Evolutionary conservation across 768 basidiomycete genomes (phyloP).

Genomic region (Boletus rubropictus): DNA sequence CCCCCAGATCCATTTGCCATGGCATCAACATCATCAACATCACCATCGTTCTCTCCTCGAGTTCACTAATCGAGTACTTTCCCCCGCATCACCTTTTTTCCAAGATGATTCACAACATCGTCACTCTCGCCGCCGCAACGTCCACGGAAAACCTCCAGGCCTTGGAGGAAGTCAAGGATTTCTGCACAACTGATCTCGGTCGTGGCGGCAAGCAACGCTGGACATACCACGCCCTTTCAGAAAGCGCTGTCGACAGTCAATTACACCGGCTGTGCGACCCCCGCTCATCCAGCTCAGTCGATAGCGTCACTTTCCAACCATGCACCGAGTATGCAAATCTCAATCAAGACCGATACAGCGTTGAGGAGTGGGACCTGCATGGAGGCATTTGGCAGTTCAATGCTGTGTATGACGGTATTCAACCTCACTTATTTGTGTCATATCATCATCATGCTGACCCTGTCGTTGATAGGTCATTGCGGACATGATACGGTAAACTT

Average conservation of each 20-base stretch:
- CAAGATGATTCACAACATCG: slow-evolving; percentile 30
- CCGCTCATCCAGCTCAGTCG: slow-evolving; percentile 28
- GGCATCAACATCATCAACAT: slow-evolving; percentile 5
- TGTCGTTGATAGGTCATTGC: slow-evolving; percentile 37
- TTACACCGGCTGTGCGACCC: slow-evolving; percentile 36
- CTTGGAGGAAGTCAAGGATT: slow-evolving; percentile 49
- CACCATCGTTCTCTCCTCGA: slow-evolving; percentile 13
- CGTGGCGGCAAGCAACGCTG: slow-evolving; percentile 45
- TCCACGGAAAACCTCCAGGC: slow-evolving; percentile 45
- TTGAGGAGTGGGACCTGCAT: slow-evolving; percentile 38
- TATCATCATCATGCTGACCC: slow-evolving; percentile 17
- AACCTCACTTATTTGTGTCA: slow-evolving; percentile 15
- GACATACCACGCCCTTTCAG: slow-evolving; percentile 46
- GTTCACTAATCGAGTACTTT: background rate
- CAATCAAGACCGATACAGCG: slow-evolving; percentile 39
- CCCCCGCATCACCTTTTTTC: background rate
- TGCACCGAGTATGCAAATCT: slow-evolving; percentile 31
- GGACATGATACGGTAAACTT: slow-evolving; percentile 45
- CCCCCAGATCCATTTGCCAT: slow-evolving; percentile 9
- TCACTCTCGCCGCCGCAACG: slow-evolving; percentile 41
- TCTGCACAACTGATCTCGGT: slow-evolving; percentile 49
- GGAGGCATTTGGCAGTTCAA: slow-evolving; percentile 41
- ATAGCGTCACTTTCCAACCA: slow-evolving; percentile 42
- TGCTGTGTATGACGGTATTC: slow-evolving; percentile 42
- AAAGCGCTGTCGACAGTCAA: slow-evolving; percentile 37